Evolutionary conservation across 345 rosid species (phyloP).

Genomic region (Microthlaspi erraticum): DNA sequence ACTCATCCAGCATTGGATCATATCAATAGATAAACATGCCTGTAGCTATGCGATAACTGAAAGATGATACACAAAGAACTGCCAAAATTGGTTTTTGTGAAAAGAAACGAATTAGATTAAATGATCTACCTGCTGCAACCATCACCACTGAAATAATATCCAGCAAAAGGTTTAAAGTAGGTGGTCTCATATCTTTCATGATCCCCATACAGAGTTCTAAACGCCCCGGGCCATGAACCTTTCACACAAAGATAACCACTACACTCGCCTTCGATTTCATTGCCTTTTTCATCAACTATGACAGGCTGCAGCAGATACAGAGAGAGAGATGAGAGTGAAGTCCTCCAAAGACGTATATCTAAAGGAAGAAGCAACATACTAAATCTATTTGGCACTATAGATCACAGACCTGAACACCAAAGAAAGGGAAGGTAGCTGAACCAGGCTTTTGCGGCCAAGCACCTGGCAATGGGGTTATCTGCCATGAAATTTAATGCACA

Average conservation of each 20-base stretch:
- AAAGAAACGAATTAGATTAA: constrained; percentile 8
- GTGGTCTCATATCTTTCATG: constrained; percentile 99
- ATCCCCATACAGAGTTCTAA: constrained; percentile 95
- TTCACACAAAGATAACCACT: constrained; percentile 91
- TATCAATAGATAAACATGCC: constrained; percentile 16
- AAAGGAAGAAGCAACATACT: constrained; percentile 10
- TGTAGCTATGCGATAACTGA: not conserved
- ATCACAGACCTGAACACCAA: constrained; percentile 87
- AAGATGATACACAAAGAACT: constrained; percentile 18
- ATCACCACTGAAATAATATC: constrained; percentile 94
- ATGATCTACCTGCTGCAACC: constrained; percentile 84
- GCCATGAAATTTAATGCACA: constrained; percentile 41
- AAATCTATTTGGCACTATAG: constrained; percentile 9
- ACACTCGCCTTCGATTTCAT: constrained; percentile 93
- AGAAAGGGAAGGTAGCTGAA: constrained; percentile 99
- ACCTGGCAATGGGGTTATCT: constrained; percentile 97
- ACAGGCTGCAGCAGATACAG: constrained; percentile 58
- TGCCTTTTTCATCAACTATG: constrained; percentile 96
- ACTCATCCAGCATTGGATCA: constrained; percentile 13
- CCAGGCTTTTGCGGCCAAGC: constrained; percentile 99
- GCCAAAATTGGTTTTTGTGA: not conserved
- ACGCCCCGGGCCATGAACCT: constrained; percentile 97
- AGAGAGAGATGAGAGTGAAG: constrained; percentile 18
- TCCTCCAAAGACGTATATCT: constrained; percentile 10
- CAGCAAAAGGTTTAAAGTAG: constrained; percentile 93